Evolutionary conservation across 2,329 filamentous ascomycete genomes (phyloP).

Genomic region (Sporothrix luriei): DNA sequence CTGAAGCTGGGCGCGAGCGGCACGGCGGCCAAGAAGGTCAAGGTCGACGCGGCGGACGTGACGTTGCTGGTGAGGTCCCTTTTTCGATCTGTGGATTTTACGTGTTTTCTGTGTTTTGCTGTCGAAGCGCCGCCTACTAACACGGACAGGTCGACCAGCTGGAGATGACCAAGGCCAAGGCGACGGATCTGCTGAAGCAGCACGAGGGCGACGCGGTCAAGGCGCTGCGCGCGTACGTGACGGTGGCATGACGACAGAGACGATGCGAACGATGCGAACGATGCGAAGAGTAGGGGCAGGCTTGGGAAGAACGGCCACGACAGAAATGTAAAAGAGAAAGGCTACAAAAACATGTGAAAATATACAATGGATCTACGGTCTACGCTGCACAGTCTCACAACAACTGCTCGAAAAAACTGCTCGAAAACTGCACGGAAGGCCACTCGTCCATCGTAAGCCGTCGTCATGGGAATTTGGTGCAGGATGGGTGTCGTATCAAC

Average conservation of each 20-base stretch:
- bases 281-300: background rate
- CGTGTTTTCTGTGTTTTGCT: background rate
- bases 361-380: background rate
- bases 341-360: constrained; percentile 21
- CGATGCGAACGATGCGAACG: background rate
- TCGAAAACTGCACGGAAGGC: background rate
- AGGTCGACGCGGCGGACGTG: constrained; percentile 74
- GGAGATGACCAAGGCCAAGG: constrained; percentile 70
- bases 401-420: no score
- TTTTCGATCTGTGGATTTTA: no score
- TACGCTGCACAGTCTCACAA: no score
- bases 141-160: constrained; percentile 65
- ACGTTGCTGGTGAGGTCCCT: constrained; percentile 62
- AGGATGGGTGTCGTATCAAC: background rate
- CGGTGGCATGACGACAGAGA: constrained; percentile 27
- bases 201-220: constrained; percentile 70
- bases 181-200: constrained; percentile 71
- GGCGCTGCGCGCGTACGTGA: constrained; percentile 64
- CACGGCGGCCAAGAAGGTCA: constrained; percentile 60
- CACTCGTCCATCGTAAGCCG: background rate
- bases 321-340: background rate
- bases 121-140: background rate
- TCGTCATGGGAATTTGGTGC: background rate
- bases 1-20: constrained; percentile 50
- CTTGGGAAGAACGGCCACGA: background rate